Conservation (phyloP, 1,284 basidiomycete species). For the Stereum hirsutum region DNA sequence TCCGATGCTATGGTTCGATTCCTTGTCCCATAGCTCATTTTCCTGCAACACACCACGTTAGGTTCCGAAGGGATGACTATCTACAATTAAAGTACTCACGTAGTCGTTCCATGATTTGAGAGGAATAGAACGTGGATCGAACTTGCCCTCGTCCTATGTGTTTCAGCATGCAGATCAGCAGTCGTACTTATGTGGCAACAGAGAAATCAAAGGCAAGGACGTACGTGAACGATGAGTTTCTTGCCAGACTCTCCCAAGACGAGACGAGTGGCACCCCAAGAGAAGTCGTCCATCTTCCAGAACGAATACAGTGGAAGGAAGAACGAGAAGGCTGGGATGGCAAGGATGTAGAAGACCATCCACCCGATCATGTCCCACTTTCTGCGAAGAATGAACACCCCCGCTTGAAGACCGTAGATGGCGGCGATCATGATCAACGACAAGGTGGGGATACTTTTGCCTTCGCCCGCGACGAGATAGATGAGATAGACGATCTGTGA, state of each 20-base stretch:
- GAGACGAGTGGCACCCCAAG: constrained; percentile 92
- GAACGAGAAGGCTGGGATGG: constrained; percentile 89
- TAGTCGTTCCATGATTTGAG: constrained; percentile 97
- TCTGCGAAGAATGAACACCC: constrained; percentile 79
- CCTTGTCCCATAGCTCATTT: constrained; percentile 96
- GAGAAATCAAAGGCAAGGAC: neutral
- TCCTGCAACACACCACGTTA: constrained; percentile 37
- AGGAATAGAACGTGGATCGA: constrained; percentile 87
- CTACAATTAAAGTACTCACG: constrained; percentile 29
- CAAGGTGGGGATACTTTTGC: constrained; percentile 61
- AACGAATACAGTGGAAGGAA: constrained; percentile 94
- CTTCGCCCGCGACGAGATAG: constrained; percentile 60
- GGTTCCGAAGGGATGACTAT: constrained; percentile 4
- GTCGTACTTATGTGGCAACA: neutral
- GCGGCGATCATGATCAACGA: constrained; percentile 90
- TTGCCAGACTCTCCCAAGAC: constrained; percentile 94
- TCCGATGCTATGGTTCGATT: constrained; percentile 85
- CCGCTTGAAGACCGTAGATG: constrained; percentile 86
- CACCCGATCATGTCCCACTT: constrained; percentile 97
- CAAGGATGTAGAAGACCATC: constrained; percentile 95
- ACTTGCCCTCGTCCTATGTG: constrained; percentile 88
- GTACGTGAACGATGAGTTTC: constrained; percentile 88
- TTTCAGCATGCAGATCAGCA: constrained; percentile 9
- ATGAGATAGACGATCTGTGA: constrained; percentile 79
- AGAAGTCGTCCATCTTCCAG: constrained; percentile 99